Evolutionary conservation across 2,329 filamentous ascomycete genomes (phyloP).

Genomic region (Calycina herbarum): DNA sequence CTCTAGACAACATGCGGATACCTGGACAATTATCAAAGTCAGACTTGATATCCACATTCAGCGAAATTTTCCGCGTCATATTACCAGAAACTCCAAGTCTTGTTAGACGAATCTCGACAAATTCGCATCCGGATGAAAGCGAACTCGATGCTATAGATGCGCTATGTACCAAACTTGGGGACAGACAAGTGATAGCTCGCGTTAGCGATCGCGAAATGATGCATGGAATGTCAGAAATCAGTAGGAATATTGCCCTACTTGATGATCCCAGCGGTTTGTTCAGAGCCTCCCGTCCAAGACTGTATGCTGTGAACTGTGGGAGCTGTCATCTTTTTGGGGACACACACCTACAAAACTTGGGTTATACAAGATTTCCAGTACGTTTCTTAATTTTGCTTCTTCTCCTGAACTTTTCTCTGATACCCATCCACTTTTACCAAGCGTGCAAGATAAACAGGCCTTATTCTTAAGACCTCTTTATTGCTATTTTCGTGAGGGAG

Average conservation of each 20-base stretch:
- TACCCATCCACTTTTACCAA: neutral
- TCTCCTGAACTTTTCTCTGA: neutral
- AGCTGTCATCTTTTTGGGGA: constrained; percentile 41
- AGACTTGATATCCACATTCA: constrained; percentile 41
- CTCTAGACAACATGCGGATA: constrained; percentile 40
- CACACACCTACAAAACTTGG: constrained; percentile 37
- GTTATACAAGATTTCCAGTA: constrained; percentile 35
- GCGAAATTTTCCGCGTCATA: constrained; percentile 40
- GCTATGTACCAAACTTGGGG: constrained; percentile 38
- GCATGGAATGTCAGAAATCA: constrained; percentile 40
- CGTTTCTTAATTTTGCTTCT: constrained; percentile 16
- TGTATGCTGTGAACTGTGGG: constrained; percentile 42
- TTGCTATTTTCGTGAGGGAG: neutral
- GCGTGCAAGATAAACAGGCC: neutral
- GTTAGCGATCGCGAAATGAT: constrained; percentile 43
- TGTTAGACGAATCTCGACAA: constrained; percentile 29
- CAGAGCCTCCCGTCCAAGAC: constrained; percentile 34
- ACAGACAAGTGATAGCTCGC: constrained; percentile 41
- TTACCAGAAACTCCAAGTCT: constrained; percentile 42
- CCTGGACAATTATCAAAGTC: constrained; percentile 39
- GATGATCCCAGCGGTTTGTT: constrained; percentile 40
- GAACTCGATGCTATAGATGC: constrained; percentile 42
- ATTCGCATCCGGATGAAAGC: constrained; percentile 36
- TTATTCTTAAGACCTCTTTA: neutral
- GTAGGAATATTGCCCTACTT: constrained; percentile 38